Evolutionary conservation across 2,329 filamentous ascomycete species (phyloP), one percentile per base, ranked within the genome.

Genomic region (Alternaria hordeiaustralica): DNA sequence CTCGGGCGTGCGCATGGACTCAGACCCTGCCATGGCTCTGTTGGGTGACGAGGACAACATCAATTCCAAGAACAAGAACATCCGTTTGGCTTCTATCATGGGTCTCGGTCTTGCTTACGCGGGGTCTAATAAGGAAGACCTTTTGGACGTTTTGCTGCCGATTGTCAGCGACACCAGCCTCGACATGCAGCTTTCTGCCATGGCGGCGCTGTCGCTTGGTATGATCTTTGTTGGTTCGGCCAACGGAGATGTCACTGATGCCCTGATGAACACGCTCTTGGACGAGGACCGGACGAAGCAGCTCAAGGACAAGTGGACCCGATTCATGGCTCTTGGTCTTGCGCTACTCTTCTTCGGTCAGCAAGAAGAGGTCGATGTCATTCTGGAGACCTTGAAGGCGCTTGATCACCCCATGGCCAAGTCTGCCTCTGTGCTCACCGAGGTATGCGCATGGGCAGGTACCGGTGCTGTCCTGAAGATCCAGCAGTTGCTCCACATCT

Each of bases 301-400:
- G 79, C 85, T 99, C 64, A 97, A 96, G 71, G 93, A 98, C 82
- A 99, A 98, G 83, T 99, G 96, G 96, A 96, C 94, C 30, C 90
- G 96, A 18, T 99, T 99, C 84, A 91, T 99, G 84, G 94, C 93
- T 20, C 90, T 99, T 45, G 96, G 96, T 68, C 87, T 99, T 66
- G 96, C 95, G 2, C 87, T 99, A 25, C 86, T 99, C 26, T 99
- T 94, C 87, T 98, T 99, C 73, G 96, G 96, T 43, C 91, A 93
- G 68, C 96, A 99, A 82, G 96, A 99, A 80, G 95, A 98, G 80
- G 96, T 98, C n/a, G 96, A 99, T 75, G 95, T 98, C 61, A 94
- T 98, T 69, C 84, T 98, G 30, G 96, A 99, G 83, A 97, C 96
- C 0, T 87, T 99, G 60, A 99, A 98, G 85, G 96, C 92, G 25